Evolutionary conservation across 805 yeast genomes (phyloP), one percentile per base, ranked within the genome.

Genomic region (Komagataella pastoris): DNA sequence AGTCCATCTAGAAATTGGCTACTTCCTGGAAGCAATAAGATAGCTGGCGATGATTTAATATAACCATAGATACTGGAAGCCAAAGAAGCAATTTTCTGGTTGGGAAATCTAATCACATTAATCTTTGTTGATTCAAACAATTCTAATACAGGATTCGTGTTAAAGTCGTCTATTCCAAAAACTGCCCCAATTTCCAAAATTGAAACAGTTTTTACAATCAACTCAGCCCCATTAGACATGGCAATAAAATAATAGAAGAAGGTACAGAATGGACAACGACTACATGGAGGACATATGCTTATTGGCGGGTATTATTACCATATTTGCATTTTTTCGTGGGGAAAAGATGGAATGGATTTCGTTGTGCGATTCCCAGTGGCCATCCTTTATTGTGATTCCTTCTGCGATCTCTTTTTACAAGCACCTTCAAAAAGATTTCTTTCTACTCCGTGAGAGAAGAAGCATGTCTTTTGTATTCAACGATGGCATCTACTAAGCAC

Each of bases 61-160:
- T 78, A 83, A 0, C 88, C 88, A 60, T 83, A 81, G 0, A 77
- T 74, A 1, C 86, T 77, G 2, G 90, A 89, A 2, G 90, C 90
- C 57, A 83, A 82, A 0, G 87, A 77, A 0, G 90, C 89, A 14
- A 84, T 72, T 58, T 83, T 89, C 59, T 83, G 89, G 62, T 83
- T 83, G 54, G 89, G 68, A 60, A 82, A 83, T 0, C 81, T 61
- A 45, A 83, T 62, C 61, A 83, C 83, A 52, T 67, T 65, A 53
- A 84, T 74, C 1, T 83, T 85, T 14, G 7, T 64, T 65, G 18
- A 80, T 76, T 54, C 78, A 67, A 1, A 81, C 77, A 70, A 76
- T 52, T 83, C 87, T 12, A 83, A 85, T 7, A 83, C 80, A 1
- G 90, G 90, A 48, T 83, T 83, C 0, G 40, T 30, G 40, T 10